Percentiles rank a stretch among this genome's conserved stretches.
Evolutionary conservation across 2,329 filamentous ascomycete genomes (phyloP).

Genomic region (Didymosphaeria variabile): DNA sequence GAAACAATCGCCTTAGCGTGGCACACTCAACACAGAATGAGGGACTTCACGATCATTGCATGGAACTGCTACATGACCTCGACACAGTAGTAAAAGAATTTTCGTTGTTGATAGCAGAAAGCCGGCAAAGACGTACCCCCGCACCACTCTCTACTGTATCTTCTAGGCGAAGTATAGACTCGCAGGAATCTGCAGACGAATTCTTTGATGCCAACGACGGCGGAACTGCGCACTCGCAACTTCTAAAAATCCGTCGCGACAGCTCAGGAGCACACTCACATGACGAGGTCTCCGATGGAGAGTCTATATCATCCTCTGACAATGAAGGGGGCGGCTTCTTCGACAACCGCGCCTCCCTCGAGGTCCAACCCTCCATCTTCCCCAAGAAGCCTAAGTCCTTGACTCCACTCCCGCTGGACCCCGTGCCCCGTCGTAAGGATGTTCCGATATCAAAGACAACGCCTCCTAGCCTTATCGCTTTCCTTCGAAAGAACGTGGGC

Average conservation of each 20-base stretch:
- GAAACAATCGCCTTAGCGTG: constrained; percentile 30
- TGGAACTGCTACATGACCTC: constrained; percentile 83
- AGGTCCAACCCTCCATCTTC: constrained; percentile 65
- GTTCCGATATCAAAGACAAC: constrained; percentile 78
- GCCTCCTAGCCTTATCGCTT: constrained; percentile 91
- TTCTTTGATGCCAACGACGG: constrained; percentile 88
- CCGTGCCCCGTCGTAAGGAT: constrained; percentile 72
- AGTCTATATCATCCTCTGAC: constrained; percentile 72
- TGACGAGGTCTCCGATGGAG: constrained; percentile 58
- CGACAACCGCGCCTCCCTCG: constrained; percentile 44
- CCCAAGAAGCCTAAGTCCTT: constrained; percentile 80
- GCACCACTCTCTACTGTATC: constrained; percentile 51
- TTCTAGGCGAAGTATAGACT: constrained; percentile 78
- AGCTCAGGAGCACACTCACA: constrained; percentile 61
- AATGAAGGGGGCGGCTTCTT: constrained; percentile 58
- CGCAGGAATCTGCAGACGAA: constrained; percentile 77
- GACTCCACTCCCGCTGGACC: constrained; percentile 76
- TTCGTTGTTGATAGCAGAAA: constrained; percentile 76
- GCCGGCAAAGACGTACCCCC: constrained; percentile 76
- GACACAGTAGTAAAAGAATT: constrained; percentile 87
- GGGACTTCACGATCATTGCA: constrained; percentile 81
- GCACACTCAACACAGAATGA: constrained; percentile 62
- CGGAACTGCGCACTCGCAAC: constrained; percentile 61
- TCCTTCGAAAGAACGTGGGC: constrained; percentile 95
- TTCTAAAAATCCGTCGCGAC: constrained; percentile 77